These are phyloP conservation scores for Obelidium mucronatum DNA, from an alignment of 192 early-diverging fungal genomes.

Conservation along the genomic window DNA sequence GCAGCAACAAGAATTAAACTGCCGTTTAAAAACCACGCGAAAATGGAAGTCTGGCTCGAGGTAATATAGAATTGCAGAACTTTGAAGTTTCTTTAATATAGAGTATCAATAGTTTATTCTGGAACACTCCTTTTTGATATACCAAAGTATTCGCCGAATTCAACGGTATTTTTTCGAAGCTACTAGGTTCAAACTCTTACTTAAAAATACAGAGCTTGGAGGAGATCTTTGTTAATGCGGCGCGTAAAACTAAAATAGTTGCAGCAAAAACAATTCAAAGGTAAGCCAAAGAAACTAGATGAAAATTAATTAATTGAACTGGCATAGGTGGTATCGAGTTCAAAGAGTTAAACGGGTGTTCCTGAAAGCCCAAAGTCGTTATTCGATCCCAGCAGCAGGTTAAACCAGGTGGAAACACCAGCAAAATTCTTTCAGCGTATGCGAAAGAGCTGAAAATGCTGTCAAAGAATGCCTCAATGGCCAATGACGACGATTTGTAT, in stretches of 20 bases:
- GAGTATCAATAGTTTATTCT: too few species aligned
- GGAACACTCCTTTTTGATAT: conserved; percentile 9
- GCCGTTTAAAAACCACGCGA: conserved; percentile 12
- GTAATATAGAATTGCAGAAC: too few species aligned
- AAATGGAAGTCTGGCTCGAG: conserved; percentile 4
- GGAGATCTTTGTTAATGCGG: neutral
- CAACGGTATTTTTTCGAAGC: conserved; percentile 3
- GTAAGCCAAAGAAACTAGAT: neutral
- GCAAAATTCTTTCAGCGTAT: neutral
- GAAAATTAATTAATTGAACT: neutral
- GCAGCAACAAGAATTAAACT: conserved; percentile 8
- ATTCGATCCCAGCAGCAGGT: neutral
- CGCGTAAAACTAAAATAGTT: neutral
- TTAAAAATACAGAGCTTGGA: conserved; percentile 9
- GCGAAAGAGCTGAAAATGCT: conserved; percentile 2
- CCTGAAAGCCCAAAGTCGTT: neutral
- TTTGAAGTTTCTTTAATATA: too few species aligned
- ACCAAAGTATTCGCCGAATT: conserved; percentile 15
- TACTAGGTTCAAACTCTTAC: too few species aligned
- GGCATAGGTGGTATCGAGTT: neutral
- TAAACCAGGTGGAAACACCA: neutral
- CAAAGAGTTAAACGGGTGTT: neutral
- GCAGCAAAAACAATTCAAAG: conserved; percentile 14
- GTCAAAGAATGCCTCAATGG: neutral
- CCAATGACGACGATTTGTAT: conserved; percentile 12